phyloP scores from a whole-genome alignment of 2,329 filamentous ascomycete genomes.

The Lasiodiplodia sp. region DNA sequence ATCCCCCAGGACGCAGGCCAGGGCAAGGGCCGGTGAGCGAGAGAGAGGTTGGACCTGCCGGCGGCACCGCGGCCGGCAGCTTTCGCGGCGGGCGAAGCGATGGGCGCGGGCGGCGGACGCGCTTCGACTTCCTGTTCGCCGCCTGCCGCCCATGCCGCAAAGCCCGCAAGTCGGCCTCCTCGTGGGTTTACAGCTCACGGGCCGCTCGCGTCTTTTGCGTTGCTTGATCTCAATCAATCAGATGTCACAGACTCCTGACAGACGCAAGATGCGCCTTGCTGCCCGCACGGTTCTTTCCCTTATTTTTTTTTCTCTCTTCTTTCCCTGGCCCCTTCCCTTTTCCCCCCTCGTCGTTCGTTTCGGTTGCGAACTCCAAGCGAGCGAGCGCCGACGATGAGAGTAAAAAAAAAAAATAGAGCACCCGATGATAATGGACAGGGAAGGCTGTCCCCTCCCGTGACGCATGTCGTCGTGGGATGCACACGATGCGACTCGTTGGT shows the following conservation, averaged over 20 bases:
- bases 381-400: slow-evolving; percentile 6
- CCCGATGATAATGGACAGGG: not conserved
- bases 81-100: not conserved
- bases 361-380: slow-evolving; percentile 11
- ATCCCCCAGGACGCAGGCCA: not conserved
- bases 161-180: slow-evolving; percentile 14
- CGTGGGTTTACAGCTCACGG: not conserved
- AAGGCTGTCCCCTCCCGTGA: not conserved
- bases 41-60: not conserved
- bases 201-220: not conserved
- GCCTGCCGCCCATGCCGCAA: slow-evolving; percentile 1
- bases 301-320: not conserved
- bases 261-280: not conserved
- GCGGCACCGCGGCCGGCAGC: slow-evolving; percentile 21
- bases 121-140: slow-evolving; percentile 21
- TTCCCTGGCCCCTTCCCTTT: not conserved
- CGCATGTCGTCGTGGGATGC: not conserved
- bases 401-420: not conserved
- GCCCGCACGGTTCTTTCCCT: slow-evolving; percentile 4
- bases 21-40: not conserved
- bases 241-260: not conserved
- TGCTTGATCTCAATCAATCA: slow-evolving; percentile 2
- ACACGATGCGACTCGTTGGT: not conserved
- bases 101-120: slow-evolving; percentile 4
- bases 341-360: not conserved